phyloP scores from a whole-genome alignment of 225 moss, liverwort and hornwort genomes.

The Takakia lepidozioides region DNA sequence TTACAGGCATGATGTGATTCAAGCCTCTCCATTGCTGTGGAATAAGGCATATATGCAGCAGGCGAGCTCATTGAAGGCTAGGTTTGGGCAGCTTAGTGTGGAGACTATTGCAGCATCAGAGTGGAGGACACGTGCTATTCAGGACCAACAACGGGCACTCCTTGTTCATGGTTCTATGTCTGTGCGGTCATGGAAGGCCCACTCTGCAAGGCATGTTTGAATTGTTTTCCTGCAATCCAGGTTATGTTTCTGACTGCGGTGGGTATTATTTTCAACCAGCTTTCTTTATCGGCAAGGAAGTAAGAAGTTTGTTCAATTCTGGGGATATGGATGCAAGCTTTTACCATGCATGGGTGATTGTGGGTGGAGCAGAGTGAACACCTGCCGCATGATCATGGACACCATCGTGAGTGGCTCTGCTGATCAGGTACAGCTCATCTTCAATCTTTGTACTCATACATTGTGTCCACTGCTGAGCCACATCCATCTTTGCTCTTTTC shows the following conservation, averaged over 20 bases:
- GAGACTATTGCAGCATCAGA: conserved; percentile 12
- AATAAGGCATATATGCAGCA: conserved; percentile 27
- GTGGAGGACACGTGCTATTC: conserved; percentile 29
- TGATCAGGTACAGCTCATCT: conserved; percentile 38
- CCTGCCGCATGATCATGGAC: conserved; percentile 71
- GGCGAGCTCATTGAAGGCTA: conserved; percentile 20
- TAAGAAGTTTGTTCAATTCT: neutral
- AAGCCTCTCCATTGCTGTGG: conserved; percentile 25
- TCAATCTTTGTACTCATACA: neutral
- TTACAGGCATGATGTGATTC: conserved; percentile 34
- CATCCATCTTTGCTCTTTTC: neutral
- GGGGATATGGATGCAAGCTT: neutral
- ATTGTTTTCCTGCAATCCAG: neutral
- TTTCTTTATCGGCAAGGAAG: neutral
- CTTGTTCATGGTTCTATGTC: conserved; percentile 28
- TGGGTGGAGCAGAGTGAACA: conserved; percentile 55
- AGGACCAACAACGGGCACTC: conserved; percentile 27
- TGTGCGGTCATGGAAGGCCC: conserved; percentile 44
- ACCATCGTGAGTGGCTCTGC: conserved; percentile 66
- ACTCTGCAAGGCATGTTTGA: conserved; percentile 32
- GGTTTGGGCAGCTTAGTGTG: conserved; percentile 14
- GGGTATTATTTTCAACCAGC: neutral
- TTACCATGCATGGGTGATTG: conserved; percentile 20
- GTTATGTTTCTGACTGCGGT: neutral
- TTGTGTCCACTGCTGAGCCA: no score